phyloP scores from a whole-genome alignment of 2,329 filamentous ascomycete genomes.

The Metarhizium humberi region DNA sequence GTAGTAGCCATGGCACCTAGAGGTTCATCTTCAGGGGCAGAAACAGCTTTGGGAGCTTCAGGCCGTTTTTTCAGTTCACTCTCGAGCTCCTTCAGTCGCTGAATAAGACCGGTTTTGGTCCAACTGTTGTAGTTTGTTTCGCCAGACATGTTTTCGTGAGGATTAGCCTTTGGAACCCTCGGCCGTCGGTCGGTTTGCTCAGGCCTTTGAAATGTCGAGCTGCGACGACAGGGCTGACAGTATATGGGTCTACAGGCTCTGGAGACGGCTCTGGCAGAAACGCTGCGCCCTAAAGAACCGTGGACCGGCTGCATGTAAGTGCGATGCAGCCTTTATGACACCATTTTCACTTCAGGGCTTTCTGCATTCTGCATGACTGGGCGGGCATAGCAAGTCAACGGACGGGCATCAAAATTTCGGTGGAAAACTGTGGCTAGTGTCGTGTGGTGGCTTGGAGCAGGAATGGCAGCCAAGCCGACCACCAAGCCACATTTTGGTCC shows the following conservation, averaged over 20 bases:
- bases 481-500: not conserved
- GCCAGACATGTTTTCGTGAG: conserved; percentile 18
- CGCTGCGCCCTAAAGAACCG: conserved; percentile 16
- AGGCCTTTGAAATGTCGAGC: conserved; percentile 7
- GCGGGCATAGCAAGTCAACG: not conserved
- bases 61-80: conserved; percentile 45
- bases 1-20: not conserved
- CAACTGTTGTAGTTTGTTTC: conserved; percentile 51
- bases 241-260: conserved; percentile 5
- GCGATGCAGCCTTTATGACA: conserved; percentile 1
- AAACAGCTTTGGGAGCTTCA: conserved; percentile 17
- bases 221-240: conserved; percentile 1
- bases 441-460: not conserved
- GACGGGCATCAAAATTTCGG: conserved; percentile 1
- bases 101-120: conserved; percentile 59
- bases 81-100: conserved; percentile 60
- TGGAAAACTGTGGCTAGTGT: not conserved
- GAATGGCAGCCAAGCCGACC: not conserved
- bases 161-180: not conserved
- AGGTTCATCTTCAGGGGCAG: conserved; percentile 3
- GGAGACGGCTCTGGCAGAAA: conserved; percentile 13
- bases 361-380: not conserved
- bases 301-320: conserved; percentile 19
- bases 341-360: not conserved
- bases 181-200: not conserved